Percentiles rank a stretch among this genome's conserved stretches.
These are phyloP conservation scores for Prunus yedoensis DNA, from an alignment of 331 rosid genomes.

Conservation along the genomic window DNA sequence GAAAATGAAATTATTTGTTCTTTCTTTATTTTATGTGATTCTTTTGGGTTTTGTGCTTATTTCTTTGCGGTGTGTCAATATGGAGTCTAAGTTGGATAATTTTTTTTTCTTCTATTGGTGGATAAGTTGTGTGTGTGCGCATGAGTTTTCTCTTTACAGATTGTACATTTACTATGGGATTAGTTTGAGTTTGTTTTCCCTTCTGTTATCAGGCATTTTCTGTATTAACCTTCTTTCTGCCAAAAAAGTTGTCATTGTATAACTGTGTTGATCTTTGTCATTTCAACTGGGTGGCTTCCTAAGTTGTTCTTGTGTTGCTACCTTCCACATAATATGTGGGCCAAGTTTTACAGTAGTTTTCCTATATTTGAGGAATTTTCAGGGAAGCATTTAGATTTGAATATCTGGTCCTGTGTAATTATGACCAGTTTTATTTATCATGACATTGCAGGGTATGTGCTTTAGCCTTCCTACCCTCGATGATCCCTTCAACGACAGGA, in stretches of 20 bases:
- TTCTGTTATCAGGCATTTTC: too few relatives aligned
- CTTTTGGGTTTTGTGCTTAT: not conserved
- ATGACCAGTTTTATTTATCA: not conserved
- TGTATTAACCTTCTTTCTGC: not conserved
- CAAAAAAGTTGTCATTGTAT: not conserved
- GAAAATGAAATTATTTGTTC: not conserved
- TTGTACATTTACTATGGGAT: too few relatives aligned
- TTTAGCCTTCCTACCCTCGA: slow-evolving; percentile 81
- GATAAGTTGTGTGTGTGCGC: too few relatives aligned
- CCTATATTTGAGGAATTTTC: not conserved
- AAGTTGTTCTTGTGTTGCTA: not conserved
- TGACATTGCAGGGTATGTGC: slow-evolving; percentile 85
- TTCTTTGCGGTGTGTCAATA: not conserved
- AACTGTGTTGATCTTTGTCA: too few relatives aligned
- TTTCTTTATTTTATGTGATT: not conserved
- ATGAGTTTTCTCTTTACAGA: not conserved
- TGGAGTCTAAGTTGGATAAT: not conserved
- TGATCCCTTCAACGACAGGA: slow-evolving; percentile 82
- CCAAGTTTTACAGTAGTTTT: not conserved
- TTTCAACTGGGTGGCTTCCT: not conserved
- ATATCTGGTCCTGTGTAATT: not conserved
- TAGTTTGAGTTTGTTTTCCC: not conserved
- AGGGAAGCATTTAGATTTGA: not conserved
- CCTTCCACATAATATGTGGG: not conserved
- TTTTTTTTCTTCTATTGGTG: not conserved